Evolutionary conservation across 1,284 basidiomycete genomes (phyloP).

Genomic region (Quambalaria eucalypti): DNA sequence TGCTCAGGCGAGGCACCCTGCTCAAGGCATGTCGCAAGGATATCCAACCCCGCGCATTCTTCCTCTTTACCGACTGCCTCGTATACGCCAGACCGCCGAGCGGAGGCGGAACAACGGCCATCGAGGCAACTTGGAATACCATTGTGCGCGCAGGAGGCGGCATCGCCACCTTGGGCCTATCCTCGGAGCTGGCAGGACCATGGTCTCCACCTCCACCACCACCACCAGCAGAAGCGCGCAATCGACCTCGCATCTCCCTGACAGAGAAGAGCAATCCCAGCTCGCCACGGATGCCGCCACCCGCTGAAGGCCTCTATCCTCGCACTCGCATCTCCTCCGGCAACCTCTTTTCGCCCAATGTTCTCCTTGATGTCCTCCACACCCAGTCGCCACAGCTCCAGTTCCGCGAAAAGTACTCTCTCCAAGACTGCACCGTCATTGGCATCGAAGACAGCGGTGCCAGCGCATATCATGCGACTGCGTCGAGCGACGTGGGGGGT

Average conservation of each 20-base stretch:
- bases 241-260: not conserved
- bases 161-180: not conserved
- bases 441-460: conserved; percentile 21
- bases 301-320: not conserved
- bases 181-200: not conserved
- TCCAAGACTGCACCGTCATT: conserved; percentile 42
- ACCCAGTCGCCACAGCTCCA: conserved; percentile 15
- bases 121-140: not conserved
- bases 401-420: conserved; percentile 35
- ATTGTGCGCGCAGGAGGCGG: not conserved
- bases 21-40: conserved; percentile 42
- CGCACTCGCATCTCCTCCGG: not conserved
- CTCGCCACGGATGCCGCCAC: too few relatives aligned
- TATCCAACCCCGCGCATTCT: conserved; percentile 42
- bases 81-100: conserved; percentile 33
- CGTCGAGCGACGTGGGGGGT: not conserved
- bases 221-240: too few relatives aligned
- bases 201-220: not conserved
- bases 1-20: conserved; percentile 36
- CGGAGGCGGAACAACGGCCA: conserved; percentile 11
- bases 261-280: not conserved
- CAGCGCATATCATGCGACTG: not conserved
- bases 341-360: not conserved
- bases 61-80: conserved; percentile 44
- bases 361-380: not conserved